Evolutionary conservation across 2,329 filamentous ascomycete species (phyloP).

Genomic region (Fonsecaea nubica): DNA sequence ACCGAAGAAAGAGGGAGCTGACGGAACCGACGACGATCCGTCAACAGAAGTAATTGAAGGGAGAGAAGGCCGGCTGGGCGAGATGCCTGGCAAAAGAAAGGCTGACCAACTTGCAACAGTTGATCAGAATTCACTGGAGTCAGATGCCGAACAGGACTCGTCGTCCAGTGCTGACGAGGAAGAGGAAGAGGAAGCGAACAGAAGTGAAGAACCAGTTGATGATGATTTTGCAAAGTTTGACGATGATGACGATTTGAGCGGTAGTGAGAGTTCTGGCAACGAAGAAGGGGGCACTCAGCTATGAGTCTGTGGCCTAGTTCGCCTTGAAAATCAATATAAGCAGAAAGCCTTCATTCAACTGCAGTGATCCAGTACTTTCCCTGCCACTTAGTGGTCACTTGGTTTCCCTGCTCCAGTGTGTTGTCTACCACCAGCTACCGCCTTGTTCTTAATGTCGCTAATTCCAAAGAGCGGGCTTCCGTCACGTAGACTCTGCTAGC

Average conservation of each 20-base stretch:
- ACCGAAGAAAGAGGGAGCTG: constrained; percentile 55
- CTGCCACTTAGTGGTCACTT: not conserved
- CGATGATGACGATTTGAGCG: constrained; percentile 32
- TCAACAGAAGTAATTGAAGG: constrained; percentile 64
- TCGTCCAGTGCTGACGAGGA: constrained; percentile 27
- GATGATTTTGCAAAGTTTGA: constrained; percentile 29
- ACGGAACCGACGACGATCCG: constrained; percentile 56
- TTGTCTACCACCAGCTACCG: no score
- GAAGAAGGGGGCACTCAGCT: constrained; percentile 22
- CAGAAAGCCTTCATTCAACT: not conserved
- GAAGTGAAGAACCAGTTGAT: constrained; percentile 8
- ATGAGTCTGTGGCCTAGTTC: not conserved
- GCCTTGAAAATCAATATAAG: not conserved
- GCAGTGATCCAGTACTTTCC: not conserved
- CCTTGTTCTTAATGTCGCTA: no score
- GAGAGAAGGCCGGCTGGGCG: constrained; percentile 77
- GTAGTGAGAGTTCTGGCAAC: constrained; percentile 11
- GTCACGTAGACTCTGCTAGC: not conserved
- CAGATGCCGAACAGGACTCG: constrained; percentile 9
- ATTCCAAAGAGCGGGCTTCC: no score
- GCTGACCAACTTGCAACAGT: constrained; percentile 59
- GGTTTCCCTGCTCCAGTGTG: no score
- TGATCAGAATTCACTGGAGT: constrained; percentile 42
- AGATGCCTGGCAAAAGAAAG: constrained; percentile 81
- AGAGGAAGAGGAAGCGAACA: constrained; percentile 31